A percentile compares a stretch with the other conserved stretches of the same genome.
Conservation (phyloP, 331 rosid genomes). For the Quercus lobata region DNA sequence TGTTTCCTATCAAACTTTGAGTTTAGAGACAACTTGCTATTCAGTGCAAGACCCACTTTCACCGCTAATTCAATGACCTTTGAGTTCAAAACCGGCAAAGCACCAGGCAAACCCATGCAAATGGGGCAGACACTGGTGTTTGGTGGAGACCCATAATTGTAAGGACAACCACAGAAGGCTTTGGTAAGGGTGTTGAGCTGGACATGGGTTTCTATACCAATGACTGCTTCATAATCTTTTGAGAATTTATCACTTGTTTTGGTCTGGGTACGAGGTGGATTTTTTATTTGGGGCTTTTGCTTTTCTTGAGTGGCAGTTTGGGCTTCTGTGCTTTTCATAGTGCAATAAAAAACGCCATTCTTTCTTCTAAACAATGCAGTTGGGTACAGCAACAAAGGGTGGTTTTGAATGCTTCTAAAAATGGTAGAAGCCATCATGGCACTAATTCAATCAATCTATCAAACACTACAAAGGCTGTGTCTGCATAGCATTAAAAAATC, state of each 20-base stretch:
- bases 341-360: slow-evolving; percentile 35
- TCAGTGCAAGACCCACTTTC: slow-evolving; percentile 80
- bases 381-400: slow-evolving; percentile 44
- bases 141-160: slow-evolving; percentile 74
- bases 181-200: slow-evolving; percentile 87
- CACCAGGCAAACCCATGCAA: slow-evolving; percentile 97
- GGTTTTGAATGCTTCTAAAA: slow-evolving; percentile 57
- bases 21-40: slow-evolving; percentile 68
- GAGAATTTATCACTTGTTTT: slow-evolving; percentile 44
- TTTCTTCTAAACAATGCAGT: slow-evolving; percentile 40
- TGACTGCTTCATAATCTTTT: slow-evolving; percentile 70
- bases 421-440: slow-evolving; percentile 55
- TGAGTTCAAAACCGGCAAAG: slow-evolving; percentile 79
- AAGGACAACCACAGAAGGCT: slow-evolving; percentile 85
- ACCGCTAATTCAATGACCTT: slow-evolving; percentile 74
- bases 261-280: slow-evolving; percentile 41
- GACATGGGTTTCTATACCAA: slow-evolving; percentile 91
- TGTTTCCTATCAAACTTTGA: slow-evolving; percentile 97
- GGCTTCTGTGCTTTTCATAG: slow-evolving; percentile 55
- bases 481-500: not conserved
- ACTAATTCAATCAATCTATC: slow-evolving; percentile 8
- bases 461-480: not conserved
- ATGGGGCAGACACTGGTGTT: slow-evolving; percentile 73
- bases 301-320: slow-evolving; percentile 59
- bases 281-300: slow-evolving; percentile 35